Conservation (phyloP, 2,329 filamentous ascomycete genomes). For the Fusarium cicatricum region DNA sequence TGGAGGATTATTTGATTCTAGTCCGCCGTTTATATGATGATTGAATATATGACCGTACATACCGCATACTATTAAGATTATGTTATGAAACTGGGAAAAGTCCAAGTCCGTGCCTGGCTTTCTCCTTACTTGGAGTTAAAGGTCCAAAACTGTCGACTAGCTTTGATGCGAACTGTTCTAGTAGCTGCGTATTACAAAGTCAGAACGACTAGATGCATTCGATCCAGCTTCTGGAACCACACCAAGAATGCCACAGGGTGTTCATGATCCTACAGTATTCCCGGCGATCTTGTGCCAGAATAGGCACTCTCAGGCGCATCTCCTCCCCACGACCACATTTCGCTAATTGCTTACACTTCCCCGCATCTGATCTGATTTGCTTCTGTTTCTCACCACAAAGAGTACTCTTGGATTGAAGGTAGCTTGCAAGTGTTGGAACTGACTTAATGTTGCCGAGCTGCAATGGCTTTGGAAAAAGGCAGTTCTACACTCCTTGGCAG, state of each 20-base stretch:
- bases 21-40: not conserved
- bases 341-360: not conserved
- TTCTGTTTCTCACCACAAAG: no score
- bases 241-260: not conserved
- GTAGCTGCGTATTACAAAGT: no score
- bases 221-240: constrained; percentile 1
- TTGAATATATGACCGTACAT: constrained; percentile 19
- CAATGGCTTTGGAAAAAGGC: not conserved
- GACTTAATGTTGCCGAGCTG: no score
- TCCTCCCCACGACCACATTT: no score
- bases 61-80: not conserved
- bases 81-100: no score
- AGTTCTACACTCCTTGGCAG: not conserved
- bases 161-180: no score
- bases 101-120: no score
- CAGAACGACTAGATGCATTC: not conserved
- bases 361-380: no score
- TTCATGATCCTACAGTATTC: constrained; percentile 1
- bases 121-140: no score
- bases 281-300: not conserved
- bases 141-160: no score
- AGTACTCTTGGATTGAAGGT: not conserved
- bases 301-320: constrained; percentile 10
- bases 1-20: constrained; percentile 7
- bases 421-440: no score